These are phyloP conservation scores for Ascochyta koolunga DNA, from an alignment of 2,329 filamentous ascomycete genomes.

Conservation along the genomic window DNA sequence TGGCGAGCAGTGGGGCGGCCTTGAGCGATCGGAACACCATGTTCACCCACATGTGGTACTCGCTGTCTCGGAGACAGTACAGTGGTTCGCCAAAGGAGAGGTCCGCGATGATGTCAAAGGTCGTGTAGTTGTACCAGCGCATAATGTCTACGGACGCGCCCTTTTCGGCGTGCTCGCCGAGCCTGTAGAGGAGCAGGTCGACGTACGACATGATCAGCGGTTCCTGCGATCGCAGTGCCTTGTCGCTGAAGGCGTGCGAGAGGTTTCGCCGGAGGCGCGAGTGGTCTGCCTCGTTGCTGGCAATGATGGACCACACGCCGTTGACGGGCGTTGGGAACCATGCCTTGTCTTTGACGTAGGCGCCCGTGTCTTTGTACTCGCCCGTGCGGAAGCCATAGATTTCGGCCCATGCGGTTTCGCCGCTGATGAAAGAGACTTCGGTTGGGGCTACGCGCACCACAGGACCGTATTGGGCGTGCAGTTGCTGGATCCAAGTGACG, in stretches of 20 bases:
- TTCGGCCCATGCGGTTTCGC: slow-evolving; percentile 52
- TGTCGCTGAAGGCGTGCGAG: slow-evolving; percentile 51
- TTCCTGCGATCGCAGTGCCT: slow-evolving; percentile 51
- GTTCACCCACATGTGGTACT: slow-evolving; percentile 39
- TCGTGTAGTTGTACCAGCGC: slow-evolving; percentile 37
- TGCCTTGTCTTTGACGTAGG: slow-evolving; percentile 46
- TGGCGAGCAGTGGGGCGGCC: slow-evolving; percentile 17
- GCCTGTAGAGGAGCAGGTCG: slow-evolving; percentile 46
- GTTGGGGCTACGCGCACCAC: slow-evolving; percentile 51
- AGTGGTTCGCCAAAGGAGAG: slow-evolving; percentile 41
- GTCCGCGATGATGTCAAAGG: slow-evolving; percentile 41
- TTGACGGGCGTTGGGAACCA: slow-evolving; percentile 45
- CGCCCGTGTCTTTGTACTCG: slow-evolving; percentile 41
- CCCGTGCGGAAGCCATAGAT: slow-evolving; percentile 51
- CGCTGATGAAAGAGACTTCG: slow-evolving; percentile 53
- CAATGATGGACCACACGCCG: slow-evolving; percentile 36
- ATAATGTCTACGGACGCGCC: slow-evolving; percentile 29
- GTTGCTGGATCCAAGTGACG: slow-evolving; percentile 29
- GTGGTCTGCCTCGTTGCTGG: slow-evolving; percentile 38
- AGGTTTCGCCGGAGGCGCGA: slow-evolving; percentile 46
- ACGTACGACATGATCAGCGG: slow-evolving; percentile 48
- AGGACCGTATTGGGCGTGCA: slow-evolving; percentile 52
- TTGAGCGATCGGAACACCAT: slow-evolving; percentile 23
- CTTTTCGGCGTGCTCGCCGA: slow-evolving; percentile 30
- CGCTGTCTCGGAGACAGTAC: slow-evolving; percentile 36